A percentile compares a stretch with the other conserved stretches of the same genome.
Evolutionary conservation across 2,329 filamentous ascomycete species (phyloP).

Genomic region (Colletotrichum tanaceti): DNA sequence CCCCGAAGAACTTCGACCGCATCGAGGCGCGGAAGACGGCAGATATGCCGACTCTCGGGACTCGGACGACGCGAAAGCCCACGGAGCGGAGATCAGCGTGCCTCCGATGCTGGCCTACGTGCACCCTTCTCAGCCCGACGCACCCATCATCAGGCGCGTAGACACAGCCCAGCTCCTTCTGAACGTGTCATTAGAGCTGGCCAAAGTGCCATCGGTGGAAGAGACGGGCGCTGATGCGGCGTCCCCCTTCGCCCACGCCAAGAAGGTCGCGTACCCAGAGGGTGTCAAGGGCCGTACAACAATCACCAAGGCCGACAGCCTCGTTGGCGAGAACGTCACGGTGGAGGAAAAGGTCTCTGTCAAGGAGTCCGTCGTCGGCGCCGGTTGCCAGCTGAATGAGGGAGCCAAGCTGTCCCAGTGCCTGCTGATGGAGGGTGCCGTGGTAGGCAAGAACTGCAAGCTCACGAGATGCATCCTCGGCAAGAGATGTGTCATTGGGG

Average conservation of each 20-base stretch:
- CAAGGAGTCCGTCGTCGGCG: conserved; percentile 90
- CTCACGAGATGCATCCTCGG: conserved; percentile 90
- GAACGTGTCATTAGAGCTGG: conserved; percentile 83
- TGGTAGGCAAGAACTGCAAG: conserved; percentile 85
- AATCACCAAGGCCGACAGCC: conserved; percentile 82
- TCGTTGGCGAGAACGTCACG: conserved; percentile 89
- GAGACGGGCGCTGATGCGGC: conserved; percentile 67
- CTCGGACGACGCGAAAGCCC: conserved; percentile 44
- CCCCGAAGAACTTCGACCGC: conserved; percentile 41
- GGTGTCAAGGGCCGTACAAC: conserved; percentile 84
- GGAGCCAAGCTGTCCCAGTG: conserved; percentile 91
- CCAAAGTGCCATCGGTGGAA: conserved; percentile 80
- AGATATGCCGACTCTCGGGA: conserved; percentile 22
- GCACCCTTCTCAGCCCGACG: conserved; percentile 67
- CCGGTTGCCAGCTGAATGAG: conserved; percentile 85
- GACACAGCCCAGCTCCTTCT: conserved; percentile 88
- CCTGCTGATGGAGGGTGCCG: conserved; percentile 90
- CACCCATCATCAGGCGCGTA: conserved; percentile 83
- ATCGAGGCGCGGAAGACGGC: conserved; percentile 13
- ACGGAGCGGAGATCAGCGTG: conserved; percentile 52
- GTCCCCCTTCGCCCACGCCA: conserved; percentile 80
- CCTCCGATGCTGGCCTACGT: conserved; percentile 86
- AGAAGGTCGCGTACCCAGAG: conserved; percentile 85
- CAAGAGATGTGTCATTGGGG: conserved; percentile 83
- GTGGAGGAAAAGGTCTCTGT: conserved; percentile 92